Evolutionary conservation across 805 yeast species (phyloP).

Genomic region (Kodamaea kaohsiungensis): DNA sequence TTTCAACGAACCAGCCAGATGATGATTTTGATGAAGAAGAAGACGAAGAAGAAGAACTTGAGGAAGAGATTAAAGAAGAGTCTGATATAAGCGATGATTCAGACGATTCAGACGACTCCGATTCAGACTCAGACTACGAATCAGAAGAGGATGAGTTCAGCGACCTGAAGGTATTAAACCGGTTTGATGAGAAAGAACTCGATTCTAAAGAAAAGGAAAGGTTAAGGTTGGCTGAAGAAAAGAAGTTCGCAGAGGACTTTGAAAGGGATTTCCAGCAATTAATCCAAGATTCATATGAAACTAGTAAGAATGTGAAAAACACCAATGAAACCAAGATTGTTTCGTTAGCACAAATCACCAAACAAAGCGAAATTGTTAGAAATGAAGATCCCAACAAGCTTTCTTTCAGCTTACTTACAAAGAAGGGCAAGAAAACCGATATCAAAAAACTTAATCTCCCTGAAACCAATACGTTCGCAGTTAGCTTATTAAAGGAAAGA

Average conservation of each 20-base stretch:
- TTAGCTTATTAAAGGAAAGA: constrained; percentile 51
- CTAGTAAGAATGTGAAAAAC: constrained; percentile 19
- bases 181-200: constrained; percentile 1
- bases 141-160: constrained; percentile 11
- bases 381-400: constrained; percentile 17
- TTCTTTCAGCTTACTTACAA: constrained; percentile 57
- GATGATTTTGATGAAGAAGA: constrained; percentile 16
- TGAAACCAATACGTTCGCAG: constrained; percentile 52
- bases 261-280: constrained; percentile 58
- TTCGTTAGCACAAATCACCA: background rate
- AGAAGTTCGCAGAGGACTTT: constrained; percentile 49
- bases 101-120: constrained; percentile 11
- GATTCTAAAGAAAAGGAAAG: constrained; percentile 1
- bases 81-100: constrained; percentile 17
- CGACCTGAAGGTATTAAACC: constrained; percentile 5
- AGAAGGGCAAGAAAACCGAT: constrained; percentile 47
- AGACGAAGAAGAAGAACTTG: constrained; percentile 14
- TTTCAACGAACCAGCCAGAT: constrained; percentile 12
- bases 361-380: background rate
- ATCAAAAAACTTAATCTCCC: constrained; percentile 54
- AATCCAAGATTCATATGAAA: constrained; percentile 51
- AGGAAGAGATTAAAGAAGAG: constrained; percentile 19
- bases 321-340: background rate
- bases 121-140: constrained; percentile 1
- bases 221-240: constrained; percentile 9